Percentiles rank a stretch among this genome's conserved stretches.
Conservation (phyloP, 129 eudicot species). For the Centaurea solstitialis region DNA sequence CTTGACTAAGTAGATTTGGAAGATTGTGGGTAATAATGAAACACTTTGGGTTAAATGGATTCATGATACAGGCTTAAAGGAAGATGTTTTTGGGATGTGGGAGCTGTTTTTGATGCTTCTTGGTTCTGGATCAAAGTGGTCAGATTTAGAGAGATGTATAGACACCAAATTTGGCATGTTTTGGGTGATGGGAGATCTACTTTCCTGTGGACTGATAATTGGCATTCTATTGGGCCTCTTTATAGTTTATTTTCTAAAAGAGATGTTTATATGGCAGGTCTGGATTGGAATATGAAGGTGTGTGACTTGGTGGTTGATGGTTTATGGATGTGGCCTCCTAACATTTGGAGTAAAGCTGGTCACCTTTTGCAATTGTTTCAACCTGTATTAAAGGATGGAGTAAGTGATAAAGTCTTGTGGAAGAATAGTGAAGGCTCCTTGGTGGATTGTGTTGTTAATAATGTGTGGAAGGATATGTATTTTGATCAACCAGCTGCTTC, state of each 20-base stretch:
- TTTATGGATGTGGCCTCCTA: too few species aligned
- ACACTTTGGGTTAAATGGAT: neutral
- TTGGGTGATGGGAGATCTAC: neutral
- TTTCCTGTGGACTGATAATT: neutral
- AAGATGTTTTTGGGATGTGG: neutral
- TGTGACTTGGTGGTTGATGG: too few species aligned
- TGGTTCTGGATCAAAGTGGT: neutral
- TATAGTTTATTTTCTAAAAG: neutral
- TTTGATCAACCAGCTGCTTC: too few species aligned
- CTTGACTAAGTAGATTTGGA: neutral
- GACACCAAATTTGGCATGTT: neutral
- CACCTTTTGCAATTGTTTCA: too few species aligned
- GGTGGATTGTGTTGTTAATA: too few species aligned
- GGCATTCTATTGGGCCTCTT: neutral
- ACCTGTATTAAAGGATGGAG: too few species aligned
- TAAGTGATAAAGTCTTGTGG: too few species aligned
- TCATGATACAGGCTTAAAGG: neutral
- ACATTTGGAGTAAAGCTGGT: too few species aligned
- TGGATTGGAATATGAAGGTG: too few species aligned
- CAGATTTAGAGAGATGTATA: neutral
- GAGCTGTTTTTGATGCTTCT: neutral
- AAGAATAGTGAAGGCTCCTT: too few species aligned
- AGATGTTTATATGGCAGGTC: neutral
- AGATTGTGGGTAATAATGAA: neutral
- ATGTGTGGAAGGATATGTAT: too few species aligned